Base-by-base conservation (phyloP, 768 basidiomycete genomes). In the Lactarius vividus region DNA sequence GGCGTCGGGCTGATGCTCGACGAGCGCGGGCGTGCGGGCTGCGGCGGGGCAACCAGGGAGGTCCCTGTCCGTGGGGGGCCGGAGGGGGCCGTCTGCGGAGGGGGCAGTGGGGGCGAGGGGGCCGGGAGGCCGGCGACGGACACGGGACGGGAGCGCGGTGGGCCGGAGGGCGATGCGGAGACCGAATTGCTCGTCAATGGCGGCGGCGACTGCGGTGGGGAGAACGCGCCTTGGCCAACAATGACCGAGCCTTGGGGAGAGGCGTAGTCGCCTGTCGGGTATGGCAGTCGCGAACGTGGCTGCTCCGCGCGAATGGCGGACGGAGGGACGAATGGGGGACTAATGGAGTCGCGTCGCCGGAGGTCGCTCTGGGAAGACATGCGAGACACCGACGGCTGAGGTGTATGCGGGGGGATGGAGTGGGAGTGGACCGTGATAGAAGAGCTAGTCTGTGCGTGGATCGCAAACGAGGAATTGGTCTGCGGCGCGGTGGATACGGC, bases 251-350 rank as follows among this genome's bases (percentile, higher is more conserved):
- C 83, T 0, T 85, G 77, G 0, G 88, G 88, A 11, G 86, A 85
- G 6, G 89, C 80, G 65, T 94, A 94, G 70, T 94, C 92, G 4
- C 92, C 92, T 3, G 87, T 87, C 20, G 92, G 92, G 69, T 94
- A 93, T 28, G 92, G 91, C 18, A 92, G 78, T 40, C 90, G 84
- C 39, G 85, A 87, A 7, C 80, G 75, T 1, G 79, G 79, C 54
- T 69, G 58, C 57, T 75, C 20, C 2, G 60, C 67, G 76, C 81
- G 35, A 75, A 79, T 59, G n/a, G 79, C 79, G 0, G 74, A 80
- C 0, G 78, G 75, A 1, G 85, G 83, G 0, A 82, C 79, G 55
- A 85, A 82, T 20, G 84, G 87, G 15, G 85, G 88, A 68, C 29
- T 76, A 73, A 64, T 85, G 87, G 5, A 8, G 86, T 84, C 61